These are phyloP conservation scores for Nematocida sp. DNA, from an alignment of 371 early-diverging fungal species.

Conservation along the genomic window DNA sequence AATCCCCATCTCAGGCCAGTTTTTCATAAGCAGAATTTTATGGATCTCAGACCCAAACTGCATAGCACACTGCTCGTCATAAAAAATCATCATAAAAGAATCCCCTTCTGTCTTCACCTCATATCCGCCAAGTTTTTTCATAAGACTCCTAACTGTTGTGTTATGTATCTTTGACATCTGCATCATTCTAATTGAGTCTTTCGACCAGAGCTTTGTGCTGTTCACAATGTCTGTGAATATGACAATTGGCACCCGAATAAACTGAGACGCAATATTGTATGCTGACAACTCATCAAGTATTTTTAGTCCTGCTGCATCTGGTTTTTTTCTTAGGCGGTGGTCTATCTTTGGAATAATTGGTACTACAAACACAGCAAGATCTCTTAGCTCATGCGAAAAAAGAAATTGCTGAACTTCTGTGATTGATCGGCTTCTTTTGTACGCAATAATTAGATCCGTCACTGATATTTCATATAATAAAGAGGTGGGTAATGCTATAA, in stretches of 20 bases:
- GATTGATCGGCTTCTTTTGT: constrained; percentile 16
- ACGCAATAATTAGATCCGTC: constrained; percentile 37
- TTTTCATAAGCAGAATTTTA: constrained; percentile 76
- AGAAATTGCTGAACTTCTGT: constrained; percentile 18
- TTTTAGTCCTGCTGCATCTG: constrained; percentile 23
- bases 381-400: constrained; percentile 29
- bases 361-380: constrained; percentile 6
- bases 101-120: constrained; percentile 95
- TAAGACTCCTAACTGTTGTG: constrained; percentile 76
- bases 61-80: constrained; percentile 78
- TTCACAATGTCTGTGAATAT: constrained; percentile 90
- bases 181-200: constrained; percentile 78
- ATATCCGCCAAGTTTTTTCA: constrained; percentile 81
- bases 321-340: background rate
- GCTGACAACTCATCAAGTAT: constrained; percentile 42
- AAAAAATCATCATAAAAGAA: constrained; percentile 87
- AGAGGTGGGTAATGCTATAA: background rate
- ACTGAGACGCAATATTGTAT: constrained; percentile 39
- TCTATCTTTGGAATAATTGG: constrained; percentile 23
- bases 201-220: constrained; percentile 87
- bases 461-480: constrained; percentile 8
- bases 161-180: constrained; percentile 83
- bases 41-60: constrained; percentile 85
- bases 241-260: constrained; percentile 72
- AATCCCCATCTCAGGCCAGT: constrained; percentile 85